Conservation (phyloP, 495 filamentous ascomycete genomes). For the Symbiotaphrina buchneri region DNA sequence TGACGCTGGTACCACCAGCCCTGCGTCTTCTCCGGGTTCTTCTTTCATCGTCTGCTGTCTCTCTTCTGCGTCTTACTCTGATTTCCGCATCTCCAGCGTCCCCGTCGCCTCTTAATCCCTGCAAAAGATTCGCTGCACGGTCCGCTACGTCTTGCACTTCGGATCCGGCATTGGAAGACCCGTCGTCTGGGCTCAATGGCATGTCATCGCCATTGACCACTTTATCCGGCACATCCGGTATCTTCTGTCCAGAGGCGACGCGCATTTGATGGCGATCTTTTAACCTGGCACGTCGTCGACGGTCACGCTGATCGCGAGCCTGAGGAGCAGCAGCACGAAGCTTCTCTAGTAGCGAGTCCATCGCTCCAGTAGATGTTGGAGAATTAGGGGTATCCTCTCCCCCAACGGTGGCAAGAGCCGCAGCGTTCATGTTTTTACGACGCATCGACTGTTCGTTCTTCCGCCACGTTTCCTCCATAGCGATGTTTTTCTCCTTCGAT, state of each 20-base stretch:
- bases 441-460: constrained; percentile 79
- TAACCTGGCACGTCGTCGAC: constrained; percentile 64
- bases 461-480: constrained; percentile 57
- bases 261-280: constrained; percentile 88
- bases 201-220: too few relatives aligned
- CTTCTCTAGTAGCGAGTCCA: constrained; percentile 94
- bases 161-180: constrained; percentile 5
- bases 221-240: constrained; percentile 43
- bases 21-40: constrained; percentile 31
- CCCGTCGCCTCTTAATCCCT: constrained; percentile 48
- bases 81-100: constrained; percentile 31
- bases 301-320: constrained; percentile 65
- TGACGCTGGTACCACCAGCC: constrained; percentile 5
- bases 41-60: constrained; percentile 50
- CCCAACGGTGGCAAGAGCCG: constrained; percentile 12
- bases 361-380: constrained; percentile 68
- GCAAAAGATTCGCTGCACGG: constrained; percentile 60
- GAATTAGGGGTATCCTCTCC: constrained; percentile 26
- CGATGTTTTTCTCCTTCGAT: constrained; percentile 77
- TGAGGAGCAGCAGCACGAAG: constrained; percentile 82
- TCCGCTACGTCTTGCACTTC: constrained; percentile 45
- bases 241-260: constrained; percentile 65
- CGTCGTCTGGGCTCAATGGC: constrained; percentile 3
- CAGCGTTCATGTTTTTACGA: constrained; percentile 52
- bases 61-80: constrained; percentile 32